Conservation (phyloP, 2,329 filamentous ascomycete genomes). For the Sporothrix mexicana region DNA sequence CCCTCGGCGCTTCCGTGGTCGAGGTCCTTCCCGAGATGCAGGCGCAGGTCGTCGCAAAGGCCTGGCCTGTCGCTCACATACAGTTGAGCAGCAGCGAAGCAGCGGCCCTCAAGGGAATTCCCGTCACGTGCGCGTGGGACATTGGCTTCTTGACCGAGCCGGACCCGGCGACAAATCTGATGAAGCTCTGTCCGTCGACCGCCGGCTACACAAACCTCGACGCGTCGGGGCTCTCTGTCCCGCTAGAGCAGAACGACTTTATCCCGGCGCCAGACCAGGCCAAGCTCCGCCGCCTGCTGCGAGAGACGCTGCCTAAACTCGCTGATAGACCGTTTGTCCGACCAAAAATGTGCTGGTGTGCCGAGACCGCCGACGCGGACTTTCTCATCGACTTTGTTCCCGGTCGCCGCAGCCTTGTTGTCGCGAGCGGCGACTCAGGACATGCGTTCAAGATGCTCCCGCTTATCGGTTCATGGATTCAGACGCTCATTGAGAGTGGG, state of each 20-base stretch:
- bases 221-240: slow-evolving; percentile 29
- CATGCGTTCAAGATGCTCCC: slow-evolving; percentile 17
- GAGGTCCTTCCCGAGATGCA: slow-evolving; percentile 56
- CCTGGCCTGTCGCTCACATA: slow-evolving; percentile 65
- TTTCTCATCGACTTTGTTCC: slow-evolving; percentile 14
- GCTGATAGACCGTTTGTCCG: background rate
- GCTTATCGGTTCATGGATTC: background rate
- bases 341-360: slow-evolving; percentile 11
- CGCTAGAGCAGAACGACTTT: slow-evolving; percentile 30
- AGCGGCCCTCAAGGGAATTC: slow-evolving; percentile 59
- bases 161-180: slow-evolving; percentile 60
- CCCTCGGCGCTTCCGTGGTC: slow-evolving; percentile 40
- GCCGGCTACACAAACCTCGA: slow-evolving; percentile 59
- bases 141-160: slow-evolving; percentile 70
- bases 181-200: slow-evolving; percentile 66
- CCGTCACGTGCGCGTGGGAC: slow-evolving; percentile 65
- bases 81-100: slow-evolving; percentile 61
- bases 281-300: background rate
- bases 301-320: background rate
- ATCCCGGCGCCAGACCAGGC: slow-evolving; percentile 13
- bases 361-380: slow-evolving; percentile 12
- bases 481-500: slow-evolving; percentile 5
- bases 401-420: slow-evolving; percentile 6
- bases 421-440: slow-evolving; percentile 6
- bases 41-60: slow-evolving; percentile 58